Conservation (phyloP, 2,329 filamentous ascomycete genomes). For the Akanthomyces muscarius region DNA sequence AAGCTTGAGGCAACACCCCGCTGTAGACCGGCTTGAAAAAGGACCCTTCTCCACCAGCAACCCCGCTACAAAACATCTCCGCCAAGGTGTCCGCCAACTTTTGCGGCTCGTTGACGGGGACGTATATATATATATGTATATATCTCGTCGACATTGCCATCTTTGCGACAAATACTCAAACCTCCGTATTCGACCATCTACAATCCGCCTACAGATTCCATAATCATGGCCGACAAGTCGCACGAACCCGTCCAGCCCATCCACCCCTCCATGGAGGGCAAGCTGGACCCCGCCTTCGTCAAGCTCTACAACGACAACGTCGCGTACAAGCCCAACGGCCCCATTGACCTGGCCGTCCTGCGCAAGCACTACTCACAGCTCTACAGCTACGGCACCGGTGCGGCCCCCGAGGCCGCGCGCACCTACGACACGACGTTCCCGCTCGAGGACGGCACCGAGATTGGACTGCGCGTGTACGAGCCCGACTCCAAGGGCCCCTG, state of each 20-base stretch:
- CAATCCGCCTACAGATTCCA: not conserved
- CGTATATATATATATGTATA: not conserved
- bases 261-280: conserved; percentile 42
- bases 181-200: not conserved
- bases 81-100: not conserved
- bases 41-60: no score
- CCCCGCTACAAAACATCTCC: not conserved
- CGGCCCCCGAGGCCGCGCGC: conserved; percentile 37
- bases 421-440: conserved; percentile 36
- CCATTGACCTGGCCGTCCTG: conserved; percentile 37
- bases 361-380: conserved; percentile 40
- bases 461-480: conserved; percentile 41
- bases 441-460: conserved; percentile 28
- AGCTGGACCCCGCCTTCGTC: conserved; percentile 44
- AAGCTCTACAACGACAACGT: conserved; percentile 45
- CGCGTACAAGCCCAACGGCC: conserved; percentile 36
- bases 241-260: conserved; percentile 47
- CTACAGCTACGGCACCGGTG: conserved; percentile 42
- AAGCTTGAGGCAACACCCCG: no score
- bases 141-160: not conserved
- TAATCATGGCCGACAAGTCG: conserved; percentile 19
- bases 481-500: conserved; percentile 38
- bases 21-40: no score
- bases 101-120: not conserved
- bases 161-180: no score